These are phyloP conservation scores for Heliosperma pusillum DNA, from an alignment of 148 eudicot genomes.

Conservation along the genomic window DNA sequence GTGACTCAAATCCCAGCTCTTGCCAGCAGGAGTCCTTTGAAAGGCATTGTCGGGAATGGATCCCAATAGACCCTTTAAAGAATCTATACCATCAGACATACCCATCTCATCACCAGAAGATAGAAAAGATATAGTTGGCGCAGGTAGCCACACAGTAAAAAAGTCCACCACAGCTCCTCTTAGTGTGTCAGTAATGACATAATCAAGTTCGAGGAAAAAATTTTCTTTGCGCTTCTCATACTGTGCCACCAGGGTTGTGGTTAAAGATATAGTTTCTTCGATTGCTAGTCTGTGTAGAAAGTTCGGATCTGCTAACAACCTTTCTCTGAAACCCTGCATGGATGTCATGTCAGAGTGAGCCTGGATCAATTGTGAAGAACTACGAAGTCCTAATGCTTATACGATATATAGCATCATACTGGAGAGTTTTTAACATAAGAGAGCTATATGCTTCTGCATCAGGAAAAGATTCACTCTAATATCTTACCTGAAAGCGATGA, in stretches of 20 bases:
- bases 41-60: conserved; percentile 95
- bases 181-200: conserved; percentile 74
- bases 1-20: conserved; percentile 72
- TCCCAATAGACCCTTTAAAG: conserved; percentile 70
- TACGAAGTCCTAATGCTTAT: not conserved
- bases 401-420: not conserved
- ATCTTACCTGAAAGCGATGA: conserved; percentile 75
- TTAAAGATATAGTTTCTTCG: conserved; percentile 85
- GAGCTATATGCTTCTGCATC: not conserved
- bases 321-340: conserved; percentile 91
- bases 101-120: conserved; percentile 52
- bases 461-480: not conserved
- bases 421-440: not conserved
- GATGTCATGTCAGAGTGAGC: conserved; percentile 7
- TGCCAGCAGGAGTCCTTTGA: conserved; percentile 80
- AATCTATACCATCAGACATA: conserved; percentile 54
- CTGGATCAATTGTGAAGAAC: conserved; percentile 7
- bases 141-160: conserved; percentile 98
- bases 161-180: conserved; percentile 91
- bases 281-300: conserved; percentile 81
- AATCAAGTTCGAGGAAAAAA: conserved; percentile 86
- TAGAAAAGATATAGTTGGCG: conserved; percentile 91
- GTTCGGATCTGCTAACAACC: conserved; percentile 90
- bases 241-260: conserved; percentile 90
- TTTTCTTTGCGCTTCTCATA: conserved; percentile 86